A percentile compares a stretch with the other conserved stretches of the same genome.
phyloP scores from a whole-genome alignment of 805 yeast species.

The Cyberlindnera sargentensis region DNA sequence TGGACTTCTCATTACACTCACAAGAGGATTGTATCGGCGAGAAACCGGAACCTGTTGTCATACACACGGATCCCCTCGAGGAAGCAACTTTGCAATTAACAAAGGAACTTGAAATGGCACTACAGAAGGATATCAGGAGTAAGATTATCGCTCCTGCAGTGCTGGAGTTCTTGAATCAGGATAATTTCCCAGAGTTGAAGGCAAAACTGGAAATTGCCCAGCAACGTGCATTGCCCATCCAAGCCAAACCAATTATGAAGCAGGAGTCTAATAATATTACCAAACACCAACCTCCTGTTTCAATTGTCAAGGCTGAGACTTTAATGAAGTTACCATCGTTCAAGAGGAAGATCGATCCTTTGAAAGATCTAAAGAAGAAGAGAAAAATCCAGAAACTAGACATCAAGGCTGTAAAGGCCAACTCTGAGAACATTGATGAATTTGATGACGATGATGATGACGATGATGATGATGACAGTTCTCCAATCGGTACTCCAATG shows the following conservation, averaged over 20 bases:
- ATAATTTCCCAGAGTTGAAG: conserved; percentile 44
- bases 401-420: not conserved
- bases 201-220: conserved; percentile 24
- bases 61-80: conserved; percentile 34
- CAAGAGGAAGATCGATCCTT: conserved; percentile 21
- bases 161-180: conserved; percentile 51
- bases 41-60: conserved; percentile 4
- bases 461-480: conserved; percentile 7
- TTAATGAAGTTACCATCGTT: conserved; percentile 14
- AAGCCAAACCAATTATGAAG: not conserved
- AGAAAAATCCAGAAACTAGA: conserved; percentile 13
- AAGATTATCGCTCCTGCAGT: conserved; percentile 65
- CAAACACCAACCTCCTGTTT: not conserved
- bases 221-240: conserved; percentile 2
- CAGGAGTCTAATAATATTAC: not conserved
- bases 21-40: conserved; percentile 14
- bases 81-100: conserved; percentile 54
- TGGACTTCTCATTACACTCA: conserved; percentile 28
- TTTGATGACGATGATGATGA: conserved; percentile 15
- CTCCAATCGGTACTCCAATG: not conserved
- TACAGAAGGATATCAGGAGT: conserved; percentile 68
- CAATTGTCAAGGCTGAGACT: conserved; percentile 9
- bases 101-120: conserved; percentile 55
- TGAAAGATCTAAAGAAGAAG: conserved; percentile 8
- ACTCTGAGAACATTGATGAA: conserved; percentile 16